phyloP scores from a whole-genome alignment of 2,329 filamentous ascomycete genomes.

The Cladobotryum mycophilum region DNA sequence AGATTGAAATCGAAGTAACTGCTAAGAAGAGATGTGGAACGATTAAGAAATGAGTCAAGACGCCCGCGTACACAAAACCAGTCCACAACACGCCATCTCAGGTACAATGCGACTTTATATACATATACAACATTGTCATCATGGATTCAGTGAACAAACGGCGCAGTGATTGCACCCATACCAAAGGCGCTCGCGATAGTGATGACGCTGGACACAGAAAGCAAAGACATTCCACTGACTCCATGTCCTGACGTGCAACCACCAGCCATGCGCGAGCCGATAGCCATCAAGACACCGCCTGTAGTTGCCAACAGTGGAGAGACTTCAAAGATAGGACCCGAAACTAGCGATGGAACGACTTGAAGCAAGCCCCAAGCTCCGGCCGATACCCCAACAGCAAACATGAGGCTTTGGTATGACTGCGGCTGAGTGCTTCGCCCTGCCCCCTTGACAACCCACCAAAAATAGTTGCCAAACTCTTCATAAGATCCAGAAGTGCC shows the following conservation, averaged over 20 bases:
- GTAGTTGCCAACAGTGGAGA: slow-evolving; percentile 35
- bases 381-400: slow-evolving; percentile 44
- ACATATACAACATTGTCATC: no score
- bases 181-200: slow-evolving; percentile 54
- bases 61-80: no score
- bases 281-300: slow-evolving; percentile 51
- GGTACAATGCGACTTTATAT: neutral
- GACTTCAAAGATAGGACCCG: slow-evolving; percentile 23
- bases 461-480: slow-evolving; percentile 51
- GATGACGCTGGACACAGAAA: slow-evolving; percentile 56
- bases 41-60: neutral
- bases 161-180: slow-evolving; percentile 34
- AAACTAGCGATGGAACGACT: slow-evolving; percentile 25
- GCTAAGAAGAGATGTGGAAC: slow-evolving; percentile 26
- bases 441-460: slow-evolving; percentile 32
- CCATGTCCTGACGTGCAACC: slow-evolving; percentile 66
- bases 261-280: slow-evolving; percentile 57
- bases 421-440: slow-evolving; percentile 20
- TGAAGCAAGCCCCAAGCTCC: slow-evolving; percentile 38
- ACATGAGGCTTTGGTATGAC: slow-evolving; percentile 40
- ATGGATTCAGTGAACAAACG: slow-evolving; percentile 20
- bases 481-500: slow-evolving; percentile 58
- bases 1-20: slow-evolving; percentile 39
- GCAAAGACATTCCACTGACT: slow-evolving; percentile 58
- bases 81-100: no score